A percentile compares a stretch with the other conserved stretches of the same genome.
phyloP scores from a whole-genome alignment of 306 rosid genomes.

The Prunus dulcis region DNA sequence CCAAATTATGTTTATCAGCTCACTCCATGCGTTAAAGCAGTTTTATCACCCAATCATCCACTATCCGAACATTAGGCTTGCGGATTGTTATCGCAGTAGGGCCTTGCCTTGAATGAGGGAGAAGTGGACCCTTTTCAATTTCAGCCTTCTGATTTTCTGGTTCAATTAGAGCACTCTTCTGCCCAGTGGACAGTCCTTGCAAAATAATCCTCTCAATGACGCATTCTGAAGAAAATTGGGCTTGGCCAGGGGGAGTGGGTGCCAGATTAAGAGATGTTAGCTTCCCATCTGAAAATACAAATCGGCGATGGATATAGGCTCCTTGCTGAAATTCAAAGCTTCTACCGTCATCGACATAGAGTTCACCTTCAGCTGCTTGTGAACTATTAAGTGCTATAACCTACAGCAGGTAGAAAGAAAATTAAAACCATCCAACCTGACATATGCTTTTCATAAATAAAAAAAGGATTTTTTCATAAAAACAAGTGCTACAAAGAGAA shows the following conservation, averaged over 20 bases:
- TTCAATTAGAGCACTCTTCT: slow-evolving; percentile 63
- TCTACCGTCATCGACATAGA: slow-evolving; percentile 81
- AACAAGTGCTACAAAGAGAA: neutral
- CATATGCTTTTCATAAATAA: neutral
- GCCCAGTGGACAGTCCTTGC: slow-evolving; percentile 54
- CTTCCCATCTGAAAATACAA: slow-evolving; percentile 61
- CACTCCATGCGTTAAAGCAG: slow-evolving; percentile 31
- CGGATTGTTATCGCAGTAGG: slow-evolving; percentile 55
- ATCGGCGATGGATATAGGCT: slow-evolving; percentile 81
- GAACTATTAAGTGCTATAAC: slow-evolving; percentile 91
- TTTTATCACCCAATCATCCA: slow-evolving; percentile 71
- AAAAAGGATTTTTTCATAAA: neutral
- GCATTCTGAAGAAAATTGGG: slow-evolving; percentile 38
- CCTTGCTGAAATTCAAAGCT: slow-evolving; percentile 75
- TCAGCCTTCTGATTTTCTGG: slow-evolving; percentile 55
- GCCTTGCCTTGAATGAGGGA: slow-evolving; percentile 45
- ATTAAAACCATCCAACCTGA: neutral
- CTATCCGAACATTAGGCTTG: slow-evolving; percentile 65
- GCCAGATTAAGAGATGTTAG: slow-evolving; percentile 59
- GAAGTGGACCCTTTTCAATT: slow-evolving; percentile 65
- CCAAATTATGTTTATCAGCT: neutral
- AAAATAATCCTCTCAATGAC: slow-evolving; percentile 79
- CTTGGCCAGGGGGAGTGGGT: slow-evolving; percentile 33
- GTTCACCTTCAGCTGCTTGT: slow-evolving; percentile 89
- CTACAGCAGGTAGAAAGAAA: slow-evolving; percentile 30